phyloP scores from a whole-genome alignment of 768 basidiomycete species.

The Rhodocollybia butyracea region DNA sequence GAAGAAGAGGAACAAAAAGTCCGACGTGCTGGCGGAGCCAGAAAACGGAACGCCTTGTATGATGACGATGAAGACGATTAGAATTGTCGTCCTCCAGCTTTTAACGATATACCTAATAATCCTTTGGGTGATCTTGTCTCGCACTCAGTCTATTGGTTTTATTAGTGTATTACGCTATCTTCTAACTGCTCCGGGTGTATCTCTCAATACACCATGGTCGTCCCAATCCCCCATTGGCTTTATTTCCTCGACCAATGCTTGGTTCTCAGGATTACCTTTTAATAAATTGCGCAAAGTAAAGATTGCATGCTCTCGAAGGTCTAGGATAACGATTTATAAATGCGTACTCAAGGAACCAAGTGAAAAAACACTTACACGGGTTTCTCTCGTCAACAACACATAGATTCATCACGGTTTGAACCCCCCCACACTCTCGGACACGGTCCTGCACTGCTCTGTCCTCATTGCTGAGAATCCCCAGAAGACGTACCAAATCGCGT shows the following conservation, averaged over 20 bases:
- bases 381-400: conserved; percentile 90
- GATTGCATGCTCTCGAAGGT: conserved; percentile 89
- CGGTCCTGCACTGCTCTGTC: conserved; percentile 70
- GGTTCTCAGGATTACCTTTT: conserved; percentile 73
- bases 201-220: conserved; percentile 47
- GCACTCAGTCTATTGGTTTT: no score
- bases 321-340: conserved; percentile 33
- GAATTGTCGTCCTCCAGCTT: conserved; percentile 3
- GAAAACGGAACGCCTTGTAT: conserved; percentile 55
- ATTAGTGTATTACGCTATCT: no score
- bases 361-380: conserved; percentile 88
- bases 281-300: conserved; percentile 80
- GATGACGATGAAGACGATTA: conserved; percentile 61
- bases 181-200: conserved; percentile 29
- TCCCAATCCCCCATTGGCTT: conserved; percentile 60
- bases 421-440: conserved; percentile 65
- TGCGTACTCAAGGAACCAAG: background rate
- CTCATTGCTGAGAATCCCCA: conserved; percentile 74
- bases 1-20: conserved; percentile 70
- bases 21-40: conserved; percentile 49
- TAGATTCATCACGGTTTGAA: conserved; percentile 83
- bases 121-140: no score
- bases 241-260: conserved; percentile 72
- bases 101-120: no score
- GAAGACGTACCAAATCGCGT: conserved; percentile 82